phyloP scores from a whole-genome alignment of 176 grass and related monocot genomes.

The Triticum monococcum region DNA sequence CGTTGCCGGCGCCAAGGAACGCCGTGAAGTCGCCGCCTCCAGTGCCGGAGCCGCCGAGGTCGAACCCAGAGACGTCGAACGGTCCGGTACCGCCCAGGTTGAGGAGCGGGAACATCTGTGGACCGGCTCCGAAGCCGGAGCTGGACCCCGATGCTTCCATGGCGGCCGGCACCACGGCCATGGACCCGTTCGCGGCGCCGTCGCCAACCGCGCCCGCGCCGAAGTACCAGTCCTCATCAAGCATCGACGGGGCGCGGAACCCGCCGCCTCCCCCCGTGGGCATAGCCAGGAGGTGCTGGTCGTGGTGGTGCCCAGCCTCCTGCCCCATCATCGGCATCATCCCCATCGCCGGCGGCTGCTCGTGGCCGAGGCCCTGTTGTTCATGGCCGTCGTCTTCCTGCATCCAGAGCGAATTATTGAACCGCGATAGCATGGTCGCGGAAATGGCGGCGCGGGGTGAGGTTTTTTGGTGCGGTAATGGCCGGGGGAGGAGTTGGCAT shows the following conservation, averaged over 20 bases:
- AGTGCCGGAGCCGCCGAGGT: conserved; percentile 46
- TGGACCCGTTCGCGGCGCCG: conserved; percentile 17
- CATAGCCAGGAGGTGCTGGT: conserved; percentile 29
- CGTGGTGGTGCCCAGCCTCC: conserved; percentile 5
- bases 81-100: conserved; percentile 36
- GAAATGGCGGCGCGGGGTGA: background rate
- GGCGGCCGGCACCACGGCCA: conserved; percentile 21
- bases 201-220: background rate
- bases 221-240: conserved; percentile 58
- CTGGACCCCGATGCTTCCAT: conserved; percentile 1
- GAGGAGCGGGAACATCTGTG: conserved; percentile 56
- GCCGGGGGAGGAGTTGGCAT: conserved; percentile 7
- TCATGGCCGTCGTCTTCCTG: conserved; percentile 36
- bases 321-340: conserved; percentile 6
- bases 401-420: conserved; percentile 59
- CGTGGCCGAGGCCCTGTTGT: background rate
- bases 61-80: conserved; percentile 68
- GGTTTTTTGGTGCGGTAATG: background rate
- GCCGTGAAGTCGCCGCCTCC: conserved; percentile 23
- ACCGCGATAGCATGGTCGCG: conserved; percentile 60
- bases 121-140: conserved; percentile 4
- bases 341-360: conserved; percentile 29
- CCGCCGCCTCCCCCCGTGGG: background rate
- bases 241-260: conserved; percentile 18
- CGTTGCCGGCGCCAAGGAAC: conserved; percentile 30